A percentile compares a stretch with the other conserved stretches of the same genome.
These are phyloP conservation scores for Pichia sp. DNA, from an alignment of 1,139 yeast genomes.

Conservation along the genomic window DNA sequence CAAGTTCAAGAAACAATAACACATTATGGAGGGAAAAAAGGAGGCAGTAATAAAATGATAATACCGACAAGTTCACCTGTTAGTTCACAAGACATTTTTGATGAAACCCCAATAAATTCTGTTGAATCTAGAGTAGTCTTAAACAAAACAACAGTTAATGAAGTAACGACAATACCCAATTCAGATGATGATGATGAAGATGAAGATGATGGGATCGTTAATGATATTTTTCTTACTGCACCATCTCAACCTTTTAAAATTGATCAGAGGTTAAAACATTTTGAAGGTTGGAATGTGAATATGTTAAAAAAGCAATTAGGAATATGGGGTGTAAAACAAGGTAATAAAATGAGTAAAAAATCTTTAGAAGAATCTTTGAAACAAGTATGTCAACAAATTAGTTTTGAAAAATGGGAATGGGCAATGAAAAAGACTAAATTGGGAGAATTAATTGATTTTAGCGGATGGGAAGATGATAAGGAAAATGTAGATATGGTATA, in stretches of 20 bases:
- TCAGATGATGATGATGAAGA: not conserved
- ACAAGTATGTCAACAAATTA: slow-evolving; percentile 57
- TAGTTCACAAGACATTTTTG: not conserved
- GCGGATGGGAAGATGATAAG: slow-evolving; percentile 1
- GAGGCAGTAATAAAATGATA: not conserved
- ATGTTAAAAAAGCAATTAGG: slow-evolving; percentile 6
- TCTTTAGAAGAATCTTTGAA: not conserved
- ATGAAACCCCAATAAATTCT: not conserved
- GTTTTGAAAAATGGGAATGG: slow-evolving; percentile 47
- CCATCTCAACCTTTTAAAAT: not conserved
- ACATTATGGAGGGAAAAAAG: too few species aligned
- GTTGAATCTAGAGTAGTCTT: slow-evolving; percentile 9
- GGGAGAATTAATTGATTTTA: slow-evolving; percentile 3
- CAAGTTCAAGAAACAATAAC: too few species aligned
- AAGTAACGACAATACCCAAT: not conserved
- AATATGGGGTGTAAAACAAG: slow-evolving; percentile 10
- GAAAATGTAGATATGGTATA: not conserved
- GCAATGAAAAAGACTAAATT: not conserved
- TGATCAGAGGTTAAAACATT: slow-evolving; percentile 1
- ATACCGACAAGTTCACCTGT: slow-evolving; percentile 14
- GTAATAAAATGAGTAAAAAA: not conserved
- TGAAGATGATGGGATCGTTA: not conserved
- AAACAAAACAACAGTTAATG: slow-evolving; percentile 16
- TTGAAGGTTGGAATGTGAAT: not conserved
- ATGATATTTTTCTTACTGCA: slow-evolving; percentile 3